Conservation (phyloP, 2,329 filamentous ascomycete genomes). For the Penicillium hordei region DNA sequence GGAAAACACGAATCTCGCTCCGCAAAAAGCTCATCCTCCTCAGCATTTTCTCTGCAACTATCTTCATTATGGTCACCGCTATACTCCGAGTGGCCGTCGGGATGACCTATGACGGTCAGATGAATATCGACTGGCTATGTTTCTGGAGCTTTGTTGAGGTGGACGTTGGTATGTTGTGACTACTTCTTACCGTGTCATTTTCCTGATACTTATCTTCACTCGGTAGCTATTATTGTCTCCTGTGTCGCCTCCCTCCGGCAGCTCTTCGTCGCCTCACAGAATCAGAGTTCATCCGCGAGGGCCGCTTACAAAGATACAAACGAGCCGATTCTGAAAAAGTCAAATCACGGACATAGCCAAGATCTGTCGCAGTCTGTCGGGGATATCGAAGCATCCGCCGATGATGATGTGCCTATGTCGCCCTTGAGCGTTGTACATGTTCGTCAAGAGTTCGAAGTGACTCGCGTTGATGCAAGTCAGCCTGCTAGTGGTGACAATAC, state of each 20-base stretch:
- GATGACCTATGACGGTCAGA: conserved; percentile 8
- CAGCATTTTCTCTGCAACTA: conserved; percentile 19
- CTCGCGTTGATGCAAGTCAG: not conserved
- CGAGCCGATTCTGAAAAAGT: not conserved
- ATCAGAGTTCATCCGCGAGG: not conserved
- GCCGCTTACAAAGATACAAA: not conserved
- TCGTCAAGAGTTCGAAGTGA: conserved; percentile 9
- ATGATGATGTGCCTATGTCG: not conserved
- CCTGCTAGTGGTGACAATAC: not conserved
- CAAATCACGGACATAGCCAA: not conserved
- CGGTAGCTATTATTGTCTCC: conserved; percentile 16
- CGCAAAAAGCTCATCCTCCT: conserved; percentile 17
- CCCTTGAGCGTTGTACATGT: conserved; percentile 9
- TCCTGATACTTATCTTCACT: not conserved
- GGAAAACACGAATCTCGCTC: conserved; percentile 14
- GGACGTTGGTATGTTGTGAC: conserved; percentile 9
- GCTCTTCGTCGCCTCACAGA: conserved; percentile 15
- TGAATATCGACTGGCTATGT: conserved; percentile 20
- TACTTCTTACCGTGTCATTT: too few species aligned
- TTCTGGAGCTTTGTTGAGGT: conserved; percentile 24
- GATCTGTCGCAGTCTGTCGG: not conserved
- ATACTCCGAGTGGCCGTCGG: conserved; percentile 17
- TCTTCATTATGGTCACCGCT: conserved; percentile 18
- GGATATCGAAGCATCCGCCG: not conserved
- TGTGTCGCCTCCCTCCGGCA: conserved; percentile 20